These are phyloP conservation scores for Thinopyrum elongatum DNA, from an alignment of 176 grass and related monocot species.

Conservation along the genomic window DNA sequence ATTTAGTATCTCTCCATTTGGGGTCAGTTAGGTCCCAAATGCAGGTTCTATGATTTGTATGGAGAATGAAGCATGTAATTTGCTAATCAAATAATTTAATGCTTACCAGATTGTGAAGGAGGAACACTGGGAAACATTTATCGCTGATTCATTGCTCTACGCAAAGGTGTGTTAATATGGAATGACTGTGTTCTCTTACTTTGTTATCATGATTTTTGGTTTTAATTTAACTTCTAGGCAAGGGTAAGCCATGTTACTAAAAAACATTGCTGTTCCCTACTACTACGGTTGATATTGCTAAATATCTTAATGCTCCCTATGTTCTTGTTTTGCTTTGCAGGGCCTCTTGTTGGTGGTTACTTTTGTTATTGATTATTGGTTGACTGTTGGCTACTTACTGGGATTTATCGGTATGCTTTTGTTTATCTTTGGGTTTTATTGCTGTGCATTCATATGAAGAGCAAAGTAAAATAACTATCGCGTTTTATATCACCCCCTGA, in stretches of 20 bases:
- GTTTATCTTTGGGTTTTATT: conserved; percentile 5
- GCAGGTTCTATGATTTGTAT: background rate
- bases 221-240: background rate
- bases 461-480: background rate
- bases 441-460: background rate
- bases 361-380: conserved; percentile 68
- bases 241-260: background rate
- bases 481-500: background rate
- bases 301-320: conserved; percentile 1
- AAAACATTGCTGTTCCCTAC: background rate
- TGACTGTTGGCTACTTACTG: conserved; percentile 75
- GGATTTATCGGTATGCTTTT: conserved; percentile 76
- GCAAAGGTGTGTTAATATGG: conserved; percentile 51
- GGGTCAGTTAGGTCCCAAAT: background rate
- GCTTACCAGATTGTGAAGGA: conserved; percentile 71
- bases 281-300: background rate
- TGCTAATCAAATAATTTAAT: conserved; percentile 8
- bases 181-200: background rate
- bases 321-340: conserved; percentile 38
- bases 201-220: background rate
- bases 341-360: conserved; percentile 73
- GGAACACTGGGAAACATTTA: conserved; percentile 83
- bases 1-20: background rate
- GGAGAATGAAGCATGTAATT: background rate
- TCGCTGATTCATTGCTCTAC: conserved; percentile 72